These are phyloP conservation scores for Cladobotryum mycophilum DNA, from an alignment of 2,329 filamentous ascomycete species.

Conservation along the genomic window DNA sequence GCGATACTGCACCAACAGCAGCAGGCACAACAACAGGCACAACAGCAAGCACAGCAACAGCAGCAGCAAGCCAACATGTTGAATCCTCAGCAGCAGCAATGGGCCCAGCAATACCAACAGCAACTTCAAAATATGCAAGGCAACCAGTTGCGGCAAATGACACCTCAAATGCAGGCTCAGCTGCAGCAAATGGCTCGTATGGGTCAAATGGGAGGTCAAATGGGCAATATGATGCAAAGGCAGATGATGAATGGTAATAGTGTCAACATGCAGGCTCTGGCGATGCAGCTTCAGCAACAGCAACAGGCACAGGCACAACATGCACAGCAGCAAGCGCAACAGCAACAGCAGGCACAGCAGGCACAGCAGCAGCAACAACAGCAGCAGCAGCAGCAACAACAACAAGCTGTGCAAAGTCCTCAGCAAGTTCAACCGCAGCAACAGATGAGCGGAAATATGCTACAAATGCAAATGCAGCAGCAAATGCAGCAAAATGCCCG, in stretches of 20 bases:
- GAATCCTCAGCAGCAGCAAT: slow-evolving; percentile 36
- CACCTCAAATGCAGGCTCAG: slow-evolving; percentile 33
- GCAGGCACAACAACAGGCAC: slow-evolving; percentile 26
- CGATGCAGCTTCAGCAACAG: slow-evolving; percentile 30
- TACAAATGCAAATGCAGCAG: slow-evolving; percentile 28
- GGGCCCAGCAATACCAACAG: slow-evolving; percentile 39
- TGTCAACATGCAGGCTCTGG: slow-evolving; percentile 33
- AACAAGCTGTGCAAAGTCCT: slow-evolving; percentile 20
- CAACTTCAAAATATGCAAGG: slow-evolving; percentile 37
- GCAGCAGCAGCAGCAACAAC: slow-evolving; percentile 13
- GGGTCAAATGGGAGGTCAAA: slow-evolving; percentile 24
- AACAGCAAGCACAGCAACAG: slow-evolving; percentile 26
- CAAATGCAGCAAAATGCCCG: slow-evolving; percentile 27
- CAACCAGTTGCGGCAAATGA: slow-evolving; percentile 28
- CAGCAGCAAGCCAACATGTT: slow-evolving; percentile 27
- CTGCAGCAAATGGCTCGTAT: slow-evolving; percentile 33
- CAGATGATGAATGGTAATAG: slow-evolving; percentile 38
- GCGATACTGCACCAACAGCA: slow-evolving; percentile 34
- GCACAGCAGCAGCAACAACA: slow-evolving; percentile 26
- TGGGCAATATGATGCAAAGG: slow-evolving; percentile 34
- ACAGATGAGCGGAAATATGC: slow-evolving; percentile 21
- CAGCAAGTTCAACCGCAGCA: slow-evolving; percentile 30
- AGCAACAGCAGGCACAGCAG: slow-evolving; percentile 27
- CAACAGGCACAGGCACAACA: slow-evolving; percentile 30
- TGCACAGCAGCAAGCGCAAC: slow-evolving; percentile 27